Conservation (phyloP, 2,329 filamentous ascomycete species). For the Lasiodiplodia sp. region DNA sequence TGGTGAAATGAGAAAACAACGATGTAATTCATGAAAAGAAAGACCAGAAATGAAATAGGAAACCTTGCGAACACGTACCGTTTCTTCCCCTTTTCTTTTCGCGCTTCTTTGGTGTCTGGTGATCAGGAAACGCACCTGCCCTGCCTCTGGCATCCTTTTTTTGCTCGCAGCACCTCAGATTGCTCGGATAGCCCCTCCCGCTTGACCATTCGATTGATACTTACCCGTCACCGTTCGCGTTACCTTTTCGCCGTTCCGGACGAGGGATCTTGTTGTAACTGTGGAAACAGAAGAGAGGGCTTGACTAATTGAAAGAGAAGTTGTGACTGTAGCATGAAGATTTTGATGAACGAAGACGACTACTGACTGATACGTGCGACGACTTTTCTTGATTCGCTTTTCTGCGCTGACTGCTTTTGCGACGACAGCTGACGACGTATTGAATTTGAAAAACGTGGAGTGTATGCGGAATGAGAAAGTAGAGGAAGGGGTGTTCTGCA, state of each 20-base stretch:
- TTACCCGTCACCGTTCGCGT: not conserved
- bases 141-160: no score
- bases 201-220: not conserved
- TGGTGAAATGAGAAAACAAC: slow-evolving; percentile 42
- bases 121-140: not conserved
- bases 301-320: not conserved
- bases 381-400: not conserved
- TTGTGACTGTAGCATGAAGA: not conserved
- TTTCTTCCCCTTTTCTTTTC: not conserved
- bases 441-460: not conserved
- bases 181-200: not conserved
- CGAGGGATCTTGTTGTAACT: not conserved
- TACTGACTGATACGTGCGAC: not conserved
- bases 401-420: not conserved
- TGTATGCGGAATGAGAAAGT: not conserved
- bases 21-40: not conserved
- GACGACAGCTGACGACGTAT: not conserved
- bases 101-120: not conserved
- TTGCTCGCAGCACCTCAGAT: not conserved
- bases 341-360: not conserved
- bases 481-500: not conserved
- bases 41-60: not conserved
- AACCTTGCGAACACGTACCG: not conserved
- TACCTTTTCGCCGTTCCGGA: not conserved
- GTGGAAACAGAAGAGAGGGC: not conserved